Evolutionary conservation across 2,329 filamentous ascomycete species (phyloP).

Genomic region (Phialophora verrucosa): DNA sequence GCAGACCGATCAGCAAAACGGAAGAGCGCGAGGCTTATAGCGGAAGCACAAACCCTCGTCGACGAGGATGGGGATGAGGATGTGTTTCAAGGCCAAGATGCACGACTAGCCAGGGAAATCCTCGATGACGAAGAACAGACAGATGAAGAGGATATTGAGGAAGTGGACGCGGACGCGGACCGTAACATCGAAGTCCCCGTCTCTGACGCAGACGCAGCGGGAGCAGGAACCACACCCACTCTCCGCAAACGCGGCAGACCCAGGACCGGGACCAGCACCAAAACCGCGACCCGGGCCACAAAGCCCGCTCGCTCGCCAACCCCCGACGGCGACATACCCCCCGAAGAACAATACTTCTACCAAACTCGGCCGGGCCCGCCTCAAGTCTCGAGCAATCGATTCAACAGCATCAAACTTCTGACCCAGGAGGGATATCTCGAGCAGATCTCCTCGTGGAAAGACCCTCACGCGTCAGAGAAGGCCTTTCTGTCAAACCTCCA

Average conservation of each 20-base stretch:
- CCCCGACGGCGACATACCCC: conserved; percentile 78
- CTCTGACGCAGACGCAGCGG: conserved; percentile 41
- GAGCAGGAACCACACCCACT: conserved; percentile 51
- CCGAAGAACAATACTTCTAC: conserved; percentile 91
- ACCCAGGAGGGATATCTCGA: conserved; percentile 92
- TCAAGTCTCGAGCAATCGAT: conserved; percentile 85
- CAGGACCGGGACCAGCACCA: conserved; percentile 57
- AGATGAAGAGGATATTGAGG: conserved; percentile 41
- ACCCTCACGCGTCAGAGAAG: conserved; percentile 73
- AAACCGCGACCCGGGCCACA: conserved; percentile 53
- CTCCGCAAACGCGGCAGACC: conserved; percentile 64
- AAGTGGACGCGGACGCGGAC: conserved; percentile 41
- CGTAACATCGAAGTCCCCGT: conserved; percentile 43
- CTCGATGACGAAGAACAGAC: conserved; percentile 56
- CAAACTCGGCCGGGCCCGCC: conserved; percentile 82
- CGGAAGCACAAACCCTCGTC: conserved; percentile 66
- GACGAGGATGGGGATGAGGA: conserved; percentile 50
- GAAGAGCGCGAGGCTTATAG: conserved; percentile 79
- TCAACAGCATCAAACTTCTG: conserved; percentile 75
- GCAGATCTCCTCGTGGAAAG: conserved; percentile 65
- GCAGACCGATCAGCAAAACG: conserved; percentile 84
- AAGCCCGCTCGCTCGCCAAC: conserved; percentile 72
- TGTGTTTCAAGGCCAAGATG: conserved; percentile 70
- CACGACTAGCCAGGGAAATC: conserved; percentile 70
- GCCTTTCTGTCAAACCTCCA: conserved; percentile 76